phyloP scores from a whole-genome alignment of 345 rosid genomes.

The Dovyalis caffra region DNA sequence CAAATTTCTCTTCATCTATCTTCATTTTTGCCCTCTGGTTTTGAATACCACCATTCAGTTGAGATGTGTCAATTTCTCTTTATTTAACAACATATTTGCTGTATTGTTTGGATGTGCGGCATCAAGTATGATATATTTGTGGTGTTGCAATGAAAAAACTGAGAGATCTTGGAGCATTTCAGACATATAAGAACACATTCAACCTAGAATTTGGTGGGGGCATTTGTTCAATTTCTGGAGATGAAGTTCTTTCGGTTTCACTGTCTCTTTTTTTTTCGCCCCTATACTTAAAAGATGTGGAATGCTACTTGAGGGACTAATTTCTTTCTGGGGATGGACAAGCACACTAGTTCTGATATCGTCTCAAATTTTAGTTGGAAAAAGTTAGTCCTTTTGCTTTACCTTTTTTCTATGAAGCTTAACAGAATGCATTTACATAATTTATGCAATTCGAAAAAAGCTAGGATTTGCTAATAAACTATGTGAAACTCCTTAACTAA shows the following conservation, averaged over 20 bases:
- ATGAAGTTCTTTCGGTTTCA: neutral
- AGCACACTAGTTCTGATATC: too few relatives aligned
- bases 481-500: too few relatives aligned
- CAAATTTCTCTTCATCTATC: neutral
- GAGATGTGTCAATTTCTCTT: too few relatives aligned
- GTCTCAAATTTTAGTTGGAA: too few relatives aligned
- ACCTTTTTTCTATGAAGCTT: too few relatives aligned
- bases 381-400: too few relatives aligned
- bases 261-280: neutral
- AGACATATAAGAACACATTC: neutral
- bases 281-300: neutral
- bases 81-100: neutral
- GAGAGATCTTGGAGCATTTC: neutral
- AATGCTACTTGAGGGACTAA: too few relatives aligned
- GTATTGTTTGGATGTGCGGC: neutral
- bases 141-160: neutral
- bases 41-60: too few relatives aligned
- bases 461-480: too few relatives aligned
- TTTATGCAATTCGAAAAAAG: too few relatives aligned
- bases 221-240: neutral
- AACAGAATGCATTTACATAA: too few relatives aligned
- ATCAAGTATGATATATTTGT: neutral
- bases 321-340: neutral
- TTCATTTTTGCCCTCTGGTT: neutral
- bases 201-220: neutral